phyloP scores from a whole-genome alignment of 2,329 filamentous ascomycete genomes.

The Verticillium alfalfae region DNA sequence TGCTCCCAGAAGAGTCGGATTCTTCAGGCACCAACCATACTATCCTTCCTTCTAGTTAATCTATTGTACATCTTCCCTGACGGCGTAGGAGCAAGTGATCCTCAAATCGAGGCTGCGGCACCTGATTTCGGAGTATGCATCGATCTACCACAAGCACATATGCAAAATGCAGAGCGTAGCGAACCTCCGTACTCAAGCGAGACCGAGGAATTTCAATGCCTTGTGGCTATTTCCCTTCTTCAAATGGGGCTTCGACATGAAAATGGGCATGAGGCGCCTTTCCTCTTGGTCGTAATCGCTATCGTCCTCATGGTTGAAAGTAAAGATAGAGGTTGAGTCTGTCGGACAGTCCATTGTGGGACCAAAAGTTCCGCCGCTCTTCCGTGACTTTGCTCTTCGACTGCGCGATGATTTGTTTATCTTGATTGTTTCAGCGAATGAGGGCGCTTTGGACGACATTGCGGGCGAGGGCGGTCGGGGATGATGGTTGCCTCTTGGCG shows the following conservation, averaged over 20 bases:
- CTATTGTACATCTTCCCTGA: too few species aligned
- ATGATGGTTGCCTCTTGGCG: background rate
- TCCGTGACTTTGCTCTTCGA: constrained; percentile 21
- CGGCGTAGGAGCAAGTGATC: too few species aligned
- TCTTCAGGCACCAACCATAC: too few species aligned
- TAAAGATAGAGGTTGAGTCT: constrained; percentile 21
- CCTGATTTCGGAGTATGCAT: too few species aligned
- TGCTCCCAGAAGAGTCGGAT: too few species aligned
- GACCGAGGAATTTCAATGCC: constrained; percentile 47
- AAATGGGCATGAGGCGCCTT: constrained; percentile 47
- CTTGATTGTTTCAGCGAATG: constrained; percentile 25
- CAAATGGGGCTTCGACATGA: constrained; percentile 25
- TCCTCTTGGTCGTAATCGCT: constrained; percentile 41
- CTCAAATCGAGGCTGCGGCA: too few species aligned
- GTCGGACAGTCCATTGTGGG: background rate
- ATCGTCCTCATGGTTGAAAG: constrained; percentile 30
- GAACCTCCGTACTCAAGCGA: constrained; percentile 23
- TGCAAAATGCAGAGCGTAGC: too few species aligned
- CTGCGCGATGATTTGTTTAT: constrained; percentile 22
- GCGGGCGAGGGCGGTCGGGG: constrained; percentile 10
- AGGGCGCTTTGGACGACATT: constrained; percentile 19
- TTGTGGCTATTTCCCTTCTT: constrained; percentile 41
- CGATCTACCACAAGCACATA: too few species aligned
- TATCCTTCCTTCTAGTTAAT: too few species aligned
- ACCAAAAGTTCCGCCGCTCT: constrained; percentile 2